Base-by-base conservation (phyloP, 345 rosid genomes). In the Eucalyptus melliodora region DNA sequence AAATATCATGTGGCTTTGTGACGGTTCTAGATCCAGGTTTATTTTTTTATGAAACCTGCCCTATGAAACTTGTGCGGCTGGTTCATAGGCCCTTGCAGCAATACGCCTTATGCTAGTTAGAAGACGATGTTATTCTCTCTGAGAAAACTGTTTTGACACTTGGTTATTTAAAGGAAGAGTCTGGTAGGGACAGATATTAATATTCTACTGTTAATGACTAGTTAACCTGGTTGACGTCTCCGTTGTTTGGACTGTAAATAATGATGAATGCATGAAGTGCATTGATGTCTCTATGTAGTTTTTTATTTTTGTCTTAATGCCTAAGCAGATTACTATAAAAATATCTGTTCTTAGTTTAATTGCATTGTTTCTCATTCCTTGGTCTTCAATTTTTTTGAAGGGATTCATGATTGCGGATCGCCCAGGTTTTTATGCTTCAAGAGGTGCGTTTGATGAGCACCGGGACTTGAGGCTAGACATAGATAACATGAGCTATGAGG, bases 401-500 rank as follows among this genome's bases (percentile, higher is more conserved):
- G 96, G 94, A 88, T 93, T 92, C 72, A 88, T 93, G 94, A 89
- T 89, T 87, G 92, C 89, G 86, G 96, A 96, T 86, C 95, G 93
- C 90, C 50, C 97, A n/a, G 86, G 87, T 30, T 90, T 92, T 30
- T 91, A 95, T 89, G 96, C 94, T 50, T 92, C 97, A 62, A 93
- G 97, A 93, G 91, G 90, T 88, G 87, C 91, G 88, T 44, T 91
- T 81, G 99, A 97, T 93, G 96, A 95, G 90, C 96, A 97, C 89
- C 90, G 96, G 90, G 99, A 96, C 88, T 92, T 97, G 98, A 97
- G 98, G 91, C 94, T 97, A 24, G 97, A 97, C 93, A 88, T 94
- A 85, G 99, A 97, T 92, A 90, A 92, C 94, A 96, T 97, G 98
- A 93, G 92, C 87, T 97, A 97, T 59, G 99, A 97, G 99, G 99